Base-by-base conservation (phyloP, 163 green algal genomes). In the Scenedesmus sp. region DNA sequence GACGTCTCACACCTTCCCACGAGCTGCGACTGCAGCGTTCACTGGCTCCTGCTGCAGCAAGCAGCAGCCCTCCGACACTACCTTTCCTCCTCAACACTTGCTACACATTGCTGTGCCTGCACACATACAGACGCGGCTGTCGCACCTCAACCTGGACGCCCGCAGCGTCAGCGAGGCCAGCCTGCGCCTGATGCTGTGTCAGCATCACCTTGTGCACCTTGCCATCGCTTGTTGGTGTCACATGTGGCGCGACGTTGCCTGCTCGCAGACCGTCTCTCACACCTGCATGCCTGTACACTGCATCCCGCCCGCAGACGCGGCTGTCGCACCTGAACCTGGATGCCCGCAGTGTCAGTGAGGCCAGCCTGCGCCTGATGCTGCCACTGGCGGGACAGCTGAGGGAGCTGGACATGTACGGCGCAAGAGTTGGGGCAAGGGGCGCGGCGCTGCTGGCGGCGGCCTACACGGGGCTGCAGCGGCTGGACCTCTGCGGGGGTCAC, bases 281-380 rank as follows among this genome's bases (percentile, higher is more conserved):
- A 46, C 34, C 34, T 46, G 34, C 34, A 46, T 46, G 34, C 34
- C 34, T 46, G 34, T 46, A 46, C 34, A 46, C 34, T 46, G 34
- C 34, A 0, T 46, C 34, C 34, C 34, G 34, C 34, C 7, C 76
- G 79, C 89, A 92, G 89, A 89, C 89, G 20, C 54, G 83, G 12
- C 66, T 92, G n/a, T 52, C 66, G 23, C 60, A 74, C 46, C 89
- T 92, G 62, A 92, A 92, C 62, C 20, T 92, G 64, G 89, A 92
- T 62, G 82, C 82, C 4, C 81, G 66, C n/a, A 4, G 56, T 23
- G 57, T 92, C 20, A 88, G 23, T 23, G 89, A 92, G 7, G 81
- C 64, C 34, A 73, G 23, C 20, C 82, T 92, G 82, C 67, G n/a
- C 13, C 62, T 85, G 66, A 26, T 88, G 62, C 46, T 88, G 82